Base-by-base conservation (phyloP, 805 yeast genomes). In the Wickerhamomyces bisporus region DNA sequence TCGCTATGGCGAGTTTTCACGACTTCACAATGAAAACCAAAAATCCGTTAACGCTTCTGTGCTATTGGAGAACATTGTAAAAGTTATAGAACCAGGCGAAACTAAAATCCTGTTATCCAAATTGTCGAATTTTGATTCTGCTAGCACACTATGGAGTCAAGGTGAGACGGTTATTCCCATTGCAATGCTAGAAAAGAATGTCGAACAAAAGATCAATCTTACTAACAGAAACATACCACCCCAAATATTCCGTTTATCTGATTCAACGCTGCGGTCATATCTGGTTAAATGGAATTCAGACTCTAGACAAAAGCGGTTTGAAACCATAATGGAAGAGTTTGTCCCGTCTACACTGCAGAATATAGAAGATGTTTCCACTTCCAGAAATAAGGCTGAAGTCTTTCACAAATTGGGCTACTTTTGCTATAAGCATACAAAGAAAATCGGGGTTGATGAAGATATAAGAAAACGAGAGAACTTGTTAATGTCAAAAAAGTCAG, bases 231-330 rank as follows among this genome's bases (percentile, higher is more conserved):
- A 25, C 2, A 24, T 48, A 16, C 48, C 42, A 8, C 15, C 43
- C 1, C 15, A 40, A 15, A 10, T 18, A 2, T 13, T 55, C 6
- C 40, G 40, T 2, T 36, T 60, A 3, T 45, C 58, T 0, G 38
- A 45, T 6, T 55, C 61, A 8, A 43, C 49, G 10, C 28, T 59
- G 45, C 74, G 48, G 47, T 68, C 69, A 11, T 48, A 57, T 6
- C 48, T 83, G 28, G 80, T 80, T 0, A 68, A 73, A 33, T 88
- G 96, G 96, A 61, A 77, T 26, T 70, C 86, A 0, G 74, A 70
- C 33, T 82, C 94, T 0, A 71, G 83, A 26, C 81, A 79, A 43
- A 94, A 81, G 41, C 66, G 79, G 10, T 75, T 87, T 0, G 65
- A 72, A 1, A 62, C 61, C 3, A 77, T 89, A 2, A 70, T 80